phyloP scores from a whole-genome alignment of 2,329 filamentous ascomycete genomes.

The Endocalyx cinctus region DNA sequence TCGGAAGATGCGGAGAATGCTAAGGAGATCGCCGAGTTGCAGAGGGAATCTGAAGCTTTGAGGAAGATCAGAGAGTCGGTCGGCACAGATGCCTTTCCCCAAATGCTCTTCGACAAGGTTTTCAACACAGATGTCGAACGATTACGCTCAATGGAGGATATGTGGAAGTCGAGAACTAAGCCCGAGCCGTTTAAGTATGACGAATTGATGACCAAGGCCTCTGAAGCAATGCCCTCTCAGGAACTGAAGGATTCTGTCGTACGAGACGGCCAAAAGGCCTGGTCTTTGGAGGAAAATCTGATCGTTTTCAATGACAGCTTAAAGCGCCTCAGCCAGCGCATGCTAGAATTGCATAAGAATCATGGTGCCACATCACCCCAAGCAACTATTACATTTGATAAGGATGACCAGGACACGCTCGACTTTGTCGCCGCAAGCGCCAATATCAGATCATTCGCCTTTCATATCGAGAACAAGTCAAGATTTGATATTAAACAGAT shows the following conservation, averaged over 20 bases:
- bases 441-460: slow-evolving; percentile 84
- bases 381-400: slow-evolving; percentile 82
- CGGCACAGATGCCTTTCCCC: slow-evolving; percentile 70
- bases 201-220: slow-evolving; percentile 48
- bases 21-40: slow-evolving; percentile 82
- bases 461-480: slow-evolving; percentile 81
- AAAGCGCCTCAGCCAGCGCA: slow-evolving; percentile 67
- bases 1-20: slow-evolving; percentile 78
- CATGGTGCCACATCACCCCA: slow-evolving; percentile 42
- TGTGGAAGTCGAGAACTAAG: slow-evolving; percentile 83
- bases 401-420: slow-evolving; percentile 90
- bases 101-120: slow-evolving; percentile 87
- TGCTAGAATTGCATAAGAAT: slow-evolving; percentile 56
- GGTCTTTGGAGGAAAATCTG: slow-evolving; percentile 81
- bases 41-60: slow-evolving; percentile 76
- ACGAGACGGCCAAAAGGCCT: slow-evolving; percentile 67
- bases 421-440: slow-evolving; percentile 91
- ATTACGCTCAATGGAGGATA: slow-evolving; percentile 81
- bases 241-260: slow-evolving; percentile 55
- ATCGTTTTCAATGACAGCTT: slow-evolving; percentile 83
- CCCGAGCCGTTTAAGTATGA: slow-evolving; percentile 72
- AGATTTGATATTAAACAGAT: slow-evolving; percentile 98
- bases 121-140: slow-evolving; percentile 81
- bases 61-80: slow-evolving; percentile 78
- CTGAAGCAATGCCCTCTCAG: slow-evolving; percentile 40